Base-by-base conservation (phyloP, 495 filamentous ascomycete genomes). In the Annulohypoxylon maeteangense region DNA sequence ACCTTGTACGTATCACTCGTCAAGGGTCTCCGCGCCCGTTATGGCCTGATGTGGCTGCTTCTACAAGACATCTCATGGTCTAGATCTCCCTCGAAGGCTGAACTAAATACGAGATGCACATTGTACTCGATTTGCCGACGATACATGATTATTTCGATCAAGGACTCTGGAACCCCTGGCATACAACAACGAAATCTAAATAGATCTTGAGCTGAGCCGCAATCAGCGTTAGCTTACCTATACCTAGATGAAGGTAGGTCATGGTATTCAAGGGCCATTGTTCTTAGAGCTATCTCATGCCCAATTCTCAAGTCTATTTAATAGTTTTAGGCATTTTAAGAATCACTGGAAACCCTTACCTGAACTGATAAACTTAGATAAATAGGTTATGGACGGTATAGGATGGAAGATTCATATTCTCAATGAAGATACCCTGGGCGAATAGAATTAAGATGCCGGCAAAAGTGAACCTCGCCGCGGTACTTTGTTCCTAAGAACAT, bases 21-120 rank as follows among this genome's bases (percentile, higher is more conserved):
- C 20, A 54, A 53, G 48, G 57, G 61, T 23, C 29, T 50, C 47
- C 45, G 65, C 60, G 11, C 25, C 51, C 42, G 60, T 18, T 25
- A 66, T 73, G 70, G 70, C 42, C 70, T 73, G 70, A 73, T 69
- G 70, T 73, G 70, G 70, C 70, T 65, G 65, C 56, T 54, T 57
- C 61, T 51, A 55, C 50, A 25, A 59, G 61, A 65, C 53, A 62
- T 44, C 32, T 31, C 45, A 32, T 58, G 70, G 70, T 65, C 70
- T 66, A 73, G 70, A 73, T 69, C 62, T 57, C 22, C 32, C 29
- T 51, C 62, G 36, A 20, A 29, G 12, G 62, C 64, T 56, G 34
- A 51, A 48, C 57, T 38, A n/a, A n/a, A 62, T 31, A 65, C 64
- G 54, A 22, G 27, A 62, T 66, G 53, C 65, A 68, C 62, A 18